Evolutionary conservation across 2,329 filamentous ascomycete genomes (phyloP), one percentile per base, ranked within the genome.

Genomic region (Epichloe scottii): DNA sequence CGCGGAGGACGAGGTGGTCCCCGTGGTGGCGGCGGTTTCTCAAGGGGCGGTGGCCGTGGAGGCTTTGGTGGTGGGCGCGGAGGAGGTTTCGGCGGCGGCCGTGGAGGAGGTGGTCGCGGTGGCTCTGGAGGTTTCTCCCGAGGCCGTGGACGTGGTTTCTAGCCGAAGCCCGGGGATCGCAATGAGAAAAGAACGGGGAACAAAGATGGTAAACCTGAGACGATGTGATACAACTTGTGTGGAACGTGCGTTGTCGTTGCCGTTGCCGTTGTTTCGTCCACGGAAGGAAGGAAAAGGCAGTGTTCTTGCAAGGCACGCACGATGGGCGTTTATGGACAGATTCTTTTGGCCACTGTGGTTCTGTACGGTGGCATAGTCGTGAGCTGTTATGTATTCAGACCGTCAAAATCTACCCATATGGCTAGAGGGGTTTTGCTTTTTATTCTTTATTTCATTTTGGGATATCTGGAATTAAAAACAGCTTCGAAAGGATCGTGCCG

Each of bases 101-200:
- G 46, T 4, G 48, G 50, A 19, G 48, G 50, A 19, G 50, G 45
- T 5, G 50, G 50, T 30, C 50, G 50, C 33, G 50, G 50, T 5
- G 66, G 47, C 8, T 49, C 47, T 67, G 63, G 68, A 39, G 66
- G 71, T 49, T 67, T 75, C n/a, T 74, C 75, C 23, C 66, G 67
- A 42, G 56, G 66, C 46, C 58, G 69, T 50, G 53, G 58, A 19
- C 63, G 67, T 43, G 65, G 66, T 34, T 66, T 64, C 57, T 65
- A 62, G 34, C 52, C 58, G 41, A 56, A 58, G 11, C 57, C 58
- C 12, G 55, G 57, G 14, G 30, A 12, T 39, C 23, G 19, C 19
- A 56, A 60, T 14, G 65, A 64, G 34, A 23, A 41, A 45, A 26
- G 14, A 23, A 42, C 4, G 5, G 17, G 17, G 21, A 34, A 49